Evolutionary conservation across 2,329 filamentous ascomycete species (phyloP).

Genomic region (Ophiostoma montium): DNA sequence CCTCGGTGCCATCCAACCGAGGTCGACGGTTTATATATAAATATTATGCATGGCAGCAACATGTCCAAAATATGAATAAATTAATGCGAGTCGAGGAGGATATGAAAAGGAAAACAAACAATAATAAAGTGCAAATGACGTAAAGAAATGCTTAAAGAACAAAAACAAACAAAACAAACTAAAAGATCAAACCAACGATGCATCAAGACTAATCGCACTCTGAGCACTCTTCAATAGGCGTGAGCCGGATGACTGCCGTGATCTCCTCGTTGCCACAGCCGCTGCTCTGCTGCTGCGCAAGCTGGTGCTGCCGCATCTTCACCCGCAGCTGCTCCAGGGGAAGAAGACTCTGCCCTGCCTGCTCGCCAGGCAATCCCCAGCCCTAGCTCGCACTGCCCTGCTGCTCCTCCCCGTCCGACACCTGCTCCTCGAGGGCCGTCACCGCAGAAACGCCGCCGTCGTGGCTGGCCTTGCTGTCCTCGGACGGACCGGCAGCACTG

Average conservation of each 20-base stretch:
- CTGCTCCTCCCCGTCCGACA: not conserved
- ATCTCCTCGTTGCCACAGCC: not conserved
- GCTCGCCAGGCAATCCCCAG: not conserved
- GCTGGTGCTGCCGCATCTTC: not conserved
- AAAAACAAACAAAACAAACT: not conserved
- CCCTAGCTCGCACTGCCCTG: slow-evolving; percentile 3
- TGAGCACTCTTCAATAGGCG: not conserved
- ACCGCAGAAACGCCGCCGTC: not conserved
- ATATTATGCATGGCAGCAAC: too few species aligned
- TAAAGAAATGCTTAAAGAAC: not conserved
- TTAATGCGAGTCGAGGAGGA: not conserved
- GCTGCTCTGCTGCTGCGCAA: not conserved
- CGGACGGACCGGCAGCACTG: not conserved
- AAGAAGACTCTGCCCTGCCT: not conserved
- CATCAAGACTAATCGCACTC: not conserved
- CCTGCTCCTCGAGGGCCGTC: not conserved
- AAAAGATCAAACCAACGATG: not conserved
- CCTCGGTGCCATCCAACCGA: too few species aligned
- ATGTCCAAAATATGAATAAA: too few species aligned
- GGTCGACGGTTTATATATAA: too few species aligned
- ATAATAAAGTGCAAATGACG: not conserved
- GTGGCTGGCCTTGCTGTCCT: not conserved
- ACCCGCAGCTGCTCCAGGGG: not conserved
- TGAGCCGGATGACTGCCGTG: not conserved
- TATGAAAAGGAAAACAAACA: not conserved